Evolutionary conservation across 148 eudicot genomes (phyloP).

Genomic region (Silene conica): DNA sequence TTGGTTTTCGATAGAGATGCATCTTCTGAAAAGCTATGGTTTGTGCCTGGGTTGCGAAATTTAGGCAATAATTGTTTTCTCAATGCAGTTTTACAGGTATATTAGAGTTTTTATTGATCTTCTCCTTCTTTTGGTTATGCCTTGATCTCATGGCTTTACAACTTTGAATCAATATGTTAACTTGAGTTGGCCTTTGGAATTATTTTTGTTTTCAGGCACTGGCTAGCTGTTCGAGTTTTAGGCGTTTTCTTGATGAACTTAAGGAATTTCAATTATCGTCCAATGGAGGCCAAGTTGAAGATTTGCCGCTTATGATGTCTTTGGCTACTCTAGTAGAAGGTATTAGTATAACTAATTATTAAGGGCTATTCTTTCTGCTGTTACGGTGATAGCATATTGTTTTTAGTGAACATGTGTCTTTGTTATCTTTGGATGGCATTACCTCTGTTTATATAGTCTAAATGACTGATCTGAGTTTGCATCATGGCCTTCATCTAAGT

Average conservation of each 20-base stretch:
- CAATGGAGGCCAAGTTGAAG: conserved; percentile 37
- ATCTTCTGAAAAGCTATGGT: conserved; percentile 26
- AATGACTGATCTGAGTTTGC: neutral
- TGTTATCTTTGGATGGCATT: neutral
- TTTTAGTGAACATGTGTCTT: neutral
- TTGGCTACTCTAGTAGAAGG: conserved; percentile 76
- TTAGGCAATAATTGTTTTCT: conserved; percentile 90
- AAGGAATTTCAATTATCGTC: conserved; percentile 36
- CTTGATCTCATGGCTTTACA: neutral
- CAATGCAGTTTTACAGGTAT: conserved; percentile 93
- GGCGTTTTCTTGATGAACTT: conserved; percentile 36
- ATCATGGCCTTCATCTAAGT: neutral
- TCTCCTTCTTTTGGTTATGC: neutral
- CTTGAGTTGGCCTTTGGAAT: neutral
- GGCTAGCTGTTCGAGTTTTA: conserved; percentile 75
- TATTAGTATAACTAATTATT: conserved; percentile 8
- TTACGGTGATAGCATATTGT: neutral
- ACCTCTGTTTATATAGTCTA: neutral
- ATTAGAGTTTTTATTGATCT: neutral
- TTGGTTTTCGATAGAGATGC: conserved; percentile 26
- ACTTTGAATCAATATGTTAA: neutral
- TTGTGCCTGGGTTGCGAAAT: conserved; percentile 81
- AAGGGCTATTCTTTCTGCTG: neutral
- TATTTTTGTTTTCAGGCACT: conserved; percentile 44
- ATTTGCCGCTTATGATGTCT: conserved; percentile 50